These are phyloP conservation scores for Kregervanrija delftensis DNA, from an alignment of 805 yeast genomes.

Conservation along the genomic window DNA sequence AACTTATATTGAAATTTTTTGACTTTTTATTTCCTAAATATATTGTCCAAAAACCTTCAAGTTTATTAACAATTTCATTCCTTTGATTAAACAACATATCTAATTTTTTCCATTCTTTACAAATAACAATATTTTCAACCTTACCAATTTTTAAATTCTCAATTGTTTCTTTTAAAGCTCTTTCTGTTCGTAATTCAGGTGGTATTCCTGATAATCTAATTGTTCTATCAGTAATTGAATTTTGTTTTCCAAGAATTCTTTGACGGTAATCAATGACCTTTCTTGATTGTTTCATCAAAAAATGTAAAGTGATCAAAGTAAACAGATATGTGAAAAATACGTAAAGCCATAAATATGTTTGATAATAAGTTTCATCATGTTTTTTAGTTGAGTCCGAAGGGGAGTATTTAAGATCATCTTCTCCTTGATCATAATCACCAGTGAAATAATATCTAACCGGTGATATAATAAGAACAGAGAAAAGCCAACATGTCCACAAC, in stretches of 20 bases:
- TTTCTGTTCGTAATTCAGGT: conserved; percentile 64
- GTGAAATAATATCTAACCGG: conserved; percentile 82
- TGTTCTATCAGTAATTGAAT: conserved; percentile 87
- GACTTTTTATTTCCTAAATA: conserved; percentile 42
- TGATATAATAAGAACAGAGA: conserved; percentile 70
- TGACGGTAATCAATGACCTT: conserved; percentile 76
- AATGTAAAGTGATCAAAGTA: conserved; percentile 56
- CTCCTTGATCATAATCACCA: conserved; percentile 66
- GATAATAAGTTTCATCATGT: conserved; percentile 25
- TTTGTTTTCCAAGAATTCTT: conserved; percentile 73
- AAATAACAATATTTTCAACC: conserved; percentile 69
- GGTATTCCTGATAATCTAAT: conserved; percentile 87
- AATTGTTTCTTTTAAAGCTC: conserved; percentile 64
- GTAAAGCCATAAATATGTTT: conserved; percentile 74
- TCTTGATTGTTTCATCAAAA: conserved; percentile 62
- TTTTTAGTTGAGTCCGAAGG: not conserved
- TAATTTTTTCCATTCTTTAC: conserved; percentile 79
- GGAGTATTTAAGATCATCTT: conserved; percentile 20
- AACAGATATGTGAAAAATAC: conserved; percentile 82
- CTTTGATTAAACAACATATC: conserved; percentile 61
- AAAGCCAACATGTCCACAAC: conserved; percentile 53
- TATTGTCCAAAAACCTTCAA: conserved; percentile 70
- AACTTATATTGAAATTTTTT: conserved; percentile 19
- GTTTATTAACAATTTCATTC: conserved; percentile 39
- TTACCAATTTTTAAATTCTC: conserved; percentile 75